Conservation (phyloP, 2,329 filamentous ascomycete species). For the Cordyceps javanica region DNA sequence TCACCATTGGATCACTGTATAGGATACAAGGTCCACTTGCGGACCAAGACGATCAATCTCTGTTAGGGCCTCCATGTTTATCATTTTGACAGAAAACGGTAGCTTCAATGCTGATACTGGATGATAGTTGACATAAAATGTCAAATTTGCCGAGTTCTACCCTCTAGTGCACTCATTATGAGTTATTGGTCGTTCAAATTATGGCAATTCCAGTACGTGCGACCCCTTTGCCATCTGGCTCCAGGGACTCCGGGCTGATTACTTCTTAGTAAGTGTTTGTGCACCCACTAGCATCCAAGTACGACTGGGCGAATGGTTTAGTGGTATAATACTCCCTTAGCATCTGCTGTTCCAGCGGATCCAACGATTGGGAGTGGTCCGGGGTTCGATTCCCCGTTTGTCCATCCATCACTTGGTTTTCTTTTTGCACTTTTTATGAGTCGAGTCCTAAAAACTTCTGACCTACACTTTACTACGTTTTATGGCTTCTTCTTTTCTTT, state of each 20-base stretch:
- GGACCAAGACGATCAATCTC: not conserved
- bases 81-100: not conserved
- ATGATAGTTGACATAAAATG: not conserved
- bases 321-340: slow-evolving; percentile 7
- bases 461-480: too few species aligned
- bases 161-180: too few species aligned
- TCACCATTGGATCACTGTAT: not conserved
- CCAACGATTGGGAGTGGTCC: slow-evolving; percentile 14
- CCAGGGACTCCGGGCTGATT: too few species aligned
- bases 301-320: slow-evolving; percentile 8
- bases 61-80: not conserved
- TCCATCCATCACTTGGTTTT: not conserved
- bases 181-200: too few species aligned
- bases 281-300: not conserved
- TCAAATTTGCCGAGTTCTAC: too few species aligned
- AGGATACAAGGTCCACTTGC: not conserved
- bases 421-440: not conserved
- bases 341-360: not conserved
- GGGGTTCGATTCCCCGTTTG: slow-evolving; percentile 16
- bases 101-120: not conserved
- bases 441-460: too few species aligned
- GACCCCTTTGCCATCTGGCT: too few species aligned
- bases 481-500: too few species aligned
- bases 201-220: too few species aligned
- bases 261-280: not conserved